Base-by-base conservation (phyloP, 2,329 filamentous ascomycete genomes). In the Cladophialophora exuberans region DNA sequence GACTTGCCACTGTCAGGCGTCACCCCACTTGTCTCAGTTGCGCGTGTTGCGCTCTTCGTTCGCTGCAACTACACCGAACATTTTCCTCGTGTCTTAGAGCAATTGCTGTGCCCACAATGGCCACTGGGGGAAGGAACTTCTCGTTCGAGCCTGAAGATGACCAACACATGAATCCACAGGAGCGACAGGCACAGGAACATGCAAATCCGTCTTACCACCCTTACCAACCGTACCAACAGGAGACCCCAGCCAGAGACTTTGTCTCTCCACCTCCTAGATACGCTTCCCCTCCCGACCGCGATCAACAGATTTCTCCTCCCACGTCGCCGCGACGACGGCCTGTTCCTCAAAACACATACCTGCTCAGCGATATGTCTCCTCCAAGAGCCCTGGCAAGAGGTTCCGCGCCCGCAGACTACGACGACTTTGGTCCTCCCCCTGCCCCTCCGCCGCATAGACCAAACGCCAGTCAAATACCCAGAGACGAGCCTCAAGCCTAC, bases 381-480 rank as follows among this genome's bases (percentile, higher is more conserved):
- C 45, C 52, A 57, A 23, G 53, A 52, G 31, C 62, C 47, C 52
- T 53, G 54, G 31, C 48, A n/a, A 36, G 35, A 33, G 43, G 43
- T 6, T 23, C 44, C 33, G 33, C 26, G 5, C 51, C 41, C 23
- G 17, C 15, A 22, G 35, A 51, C 30, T 47, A 56, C 57, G 56
- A 55, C 44, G 61, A 63, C 25, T n/a, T 43, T 9, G 39, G 31
- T 20, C 20, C 26, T 43, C 28, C 42, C 28, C 48, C 48, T 22
- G 55, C 62, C 38, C 66, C 69, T 47, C 59, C 63, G 30, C 66
- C 64, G 13, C 69, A 72, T 58, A 66, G 66, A 55, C 18, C 60
- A 63, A 63, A 65, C 59, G 41, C 56, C 56, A 60, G 50, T 55
- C 56, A 66, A 55, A 63, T 65, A 54, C 52, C 62, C 26, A 49